A percentile compares a stretch with the other conserved stretches of the same genome.
Evolutionary conservation across 192 early-diverging fungal genomes (phyloP).

Genomic region (Entrophospora sp.): DNA sequence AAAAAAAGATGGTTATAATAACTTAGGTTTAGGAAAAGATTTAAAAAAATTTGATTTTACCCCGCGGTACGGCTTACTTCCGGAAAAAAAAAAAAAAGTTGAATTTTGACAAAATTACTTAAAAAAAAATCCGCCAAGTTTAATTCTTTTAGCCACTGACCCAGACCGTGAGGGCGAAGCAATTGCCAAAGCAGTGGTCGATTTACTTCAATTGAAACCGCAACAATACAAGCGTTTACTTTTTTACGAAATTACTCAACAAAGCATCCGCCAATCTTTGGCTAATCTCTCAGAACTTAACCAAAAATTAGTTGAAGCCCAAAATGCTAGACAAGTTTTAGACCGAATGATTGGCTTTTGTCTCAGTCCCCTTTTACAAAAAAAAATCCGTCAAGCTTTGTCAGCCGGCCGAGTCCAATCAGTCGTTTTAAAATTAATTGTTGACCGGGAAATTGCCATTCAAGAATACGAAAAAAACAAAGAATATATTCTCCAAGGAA

Average conservation of each 20-base stretch:
- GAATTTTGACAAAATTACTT: neutral
- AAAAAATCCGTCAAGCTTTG: neutral
- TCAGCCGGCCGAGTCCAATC: constrained; percentile 4
- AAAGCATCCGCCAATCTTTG: neutral
- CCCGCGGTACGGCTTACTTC: neutral
- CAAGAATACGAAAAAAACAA: constrained; percentile 4
- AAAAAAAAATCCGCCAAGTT: neutral
- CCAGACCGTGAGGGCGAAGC: constrained; percentile 7
- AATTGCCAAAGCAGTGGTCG: neutral
- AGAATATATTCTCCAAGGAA: constrained; percentile 1
- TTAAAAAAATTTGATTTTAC: no score
- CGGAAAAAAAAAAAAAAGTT: neutral
- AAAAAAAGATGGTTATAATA: neutral
- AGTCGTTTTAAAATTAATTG: constrained; percentile 12
- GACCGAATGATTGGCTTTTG: constrained; percentile 18
- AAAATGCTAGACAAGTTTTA: neutral
- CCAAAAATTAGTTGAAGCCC: constrained; percentile 3
- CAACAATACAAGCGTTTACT: neutral
- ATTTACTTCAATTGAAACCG: neutral
- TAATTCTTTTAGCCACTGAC: constrained; percentile 7
- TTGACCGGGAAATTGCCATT: neutral
- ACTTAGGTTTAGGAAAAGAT: neutral
- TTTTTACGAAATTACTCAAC: constrained; percentile 10
- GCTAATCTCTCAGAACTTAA: neutral
- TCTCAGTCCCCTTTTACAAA: neutral